A percentile compares a stretch with the other conserved stretches of the same genome.
phyloP scores from a whole-genome alignment of 768 basidiomycete genomes.

The Boletus eberwhitei region DNA sequence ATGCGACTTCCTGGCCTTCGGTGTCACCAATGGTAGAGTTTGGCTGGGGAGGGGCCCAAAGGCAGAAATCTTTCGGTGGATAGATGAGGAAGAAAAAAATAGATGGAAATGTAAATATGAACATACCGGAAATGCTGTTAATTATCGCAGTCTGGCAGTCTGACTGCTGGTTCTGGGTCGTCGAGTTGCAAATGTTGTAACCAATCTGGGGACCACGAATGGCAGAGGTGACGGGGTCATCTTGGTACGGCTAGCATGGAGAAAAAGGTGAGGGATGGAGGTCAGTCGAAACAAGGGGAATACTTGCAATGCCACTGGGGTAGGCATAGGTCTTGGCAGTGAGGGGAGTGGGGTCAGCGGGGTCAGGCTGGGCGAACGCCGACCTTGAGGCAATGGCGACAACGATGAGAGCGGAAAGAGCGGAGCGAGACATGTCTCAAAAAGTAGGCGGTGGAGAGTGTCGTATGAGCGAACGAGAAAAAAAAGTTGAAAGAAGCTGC shows the following conservation, averaged over 20 bases:
- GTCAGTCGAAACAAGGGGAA: not conserved
- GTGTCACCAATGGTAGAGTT: constrained; percentile 58
- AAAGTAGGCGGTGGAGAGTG: not conserved
- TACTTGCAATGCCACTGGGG: constrained; percentile 41
- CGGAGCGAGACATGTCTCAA: constrained; percentile 46
- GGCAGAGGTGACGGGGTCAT: constrained; percentile 37
- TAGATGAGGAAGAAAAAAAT: constrained; percentile 22
- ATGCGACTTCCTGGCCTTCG: constrained; percentile 69
- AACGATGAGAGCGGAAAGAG: constrained; percentile 41
- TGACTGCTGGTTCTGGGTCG: constrained; percentile 59
- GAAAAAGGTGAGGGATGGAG: not conserved
- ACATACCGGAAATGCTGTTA: constrained; percentile 47
- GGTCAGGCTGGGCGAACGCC: constrained; percentile 31
- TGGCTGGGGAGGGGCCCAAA: constrained; percentile 54
- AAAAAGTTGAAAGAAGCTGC: not conserved
- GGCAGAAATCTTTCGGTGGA: constrained; percentile 57
- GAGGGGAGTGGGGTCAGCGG: constrained; percentile 48
- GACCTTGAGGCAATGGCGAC: constrained; percentile 29
- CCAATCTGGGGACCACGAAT: constrained; percentile 60
- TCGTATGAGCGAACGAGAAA: not conserved
- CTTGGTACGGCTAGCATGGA: constrained; percentile 47
- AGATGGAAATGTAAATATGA: not conserved
- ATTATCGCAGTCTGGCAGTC: constrained; percentile 67
- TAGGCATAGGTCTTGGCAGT: constrained; percentile 43
- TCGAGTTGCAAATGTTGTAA: constrained; percentile 67